Conservation (phyloP, 345 rosid species). For the Passiflora organensis region DNA sequence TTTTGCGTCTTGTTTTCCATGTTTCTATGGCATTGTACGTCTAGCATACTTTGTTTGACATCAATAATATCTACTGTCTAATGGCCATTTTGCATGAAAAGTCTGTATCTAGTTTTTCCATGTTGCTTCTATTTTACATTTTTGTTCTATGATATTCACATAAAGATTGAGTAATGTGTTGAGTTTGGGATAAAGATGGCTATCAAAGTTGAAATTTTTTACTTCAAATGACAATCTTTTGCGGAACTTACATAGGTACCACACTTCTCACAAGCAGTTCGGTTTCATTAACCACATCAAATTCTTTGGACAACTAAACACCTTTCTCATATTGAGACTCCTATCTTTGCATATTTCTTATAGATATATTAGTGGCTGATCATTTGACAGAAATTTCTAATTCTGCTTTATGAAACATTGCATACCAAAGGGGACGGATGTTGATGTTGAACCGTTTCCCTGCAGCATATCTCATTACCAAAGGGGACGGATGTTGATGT, state of each 20-base stretch:
- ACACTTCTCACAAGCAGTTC: neutral
- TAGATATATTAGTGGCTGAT: constrained; percentile 1
- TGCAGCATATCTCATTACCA: constrained; percentile 14
- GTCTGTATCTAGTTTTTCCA: too few relatives aligned
- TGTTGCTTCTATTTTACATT: neutral
- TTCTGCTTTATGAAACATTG: constrained; percentile 18
- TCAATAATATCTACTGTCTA: too few relatives aligned
- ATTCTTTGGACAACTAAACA: neutral
- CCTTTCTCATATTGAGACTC: constrained; percentile 1
- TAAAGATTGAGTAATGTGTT: neutral
- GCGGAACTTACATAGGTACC: neutral
- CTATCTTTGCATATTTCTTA: constrained; percentile 9
- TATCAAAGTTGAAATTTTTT: neutral
- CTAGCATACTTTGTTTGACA: too few relatives aligned
- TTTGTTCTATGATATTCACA: neutral
- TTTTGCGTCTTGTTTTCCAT: too few relatives aligned
- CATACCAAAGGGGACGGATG: constrained; percentile 17
- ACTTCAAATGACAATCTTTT: neutral
- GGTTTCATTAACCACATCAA: neutral
- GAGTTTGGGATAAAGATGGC: neutral
- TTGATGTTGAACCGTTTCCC: constrained; percentile 12
- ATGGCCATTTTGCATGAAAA: too few relatives aligned
- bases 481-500: constrained; percentile 7
- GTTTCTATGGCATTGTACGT: too few relatives aligned
- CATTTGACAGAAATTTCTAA: constrained; percentile 15